A percentile compares a stretch with the other conserved stretches of the same genome.
Conservation (phyloP, 192 early-diverging fungal species). For the Spizellomyces punctatus region DNA sequence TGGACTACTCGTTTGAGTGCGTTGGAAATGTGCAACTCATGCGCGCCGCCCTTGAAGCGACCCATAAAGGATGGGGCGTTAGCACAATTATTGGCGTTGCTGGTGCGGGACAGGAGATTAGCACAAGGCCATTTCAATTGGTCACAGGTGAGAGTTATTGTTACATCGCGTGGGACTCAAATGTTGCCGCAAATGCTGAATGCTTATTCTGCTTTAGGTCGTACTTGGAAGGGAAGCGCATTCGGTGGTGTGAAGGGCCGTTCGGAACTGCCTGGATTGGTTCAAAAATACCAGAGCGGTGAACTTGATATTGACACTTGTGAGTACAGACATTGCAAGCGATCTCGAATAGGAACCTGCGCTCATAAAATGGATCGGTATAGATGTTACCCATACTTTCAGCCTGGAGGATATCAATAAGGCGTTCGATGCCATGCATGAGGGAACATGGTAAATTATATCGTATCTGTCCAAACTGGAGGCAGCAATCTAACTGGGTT, state of each 20-base stretch:
- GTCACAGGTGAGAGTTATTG: slow-evolving; percentile 68
- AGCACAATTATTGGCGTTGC: slow-evolving; percentile 90
- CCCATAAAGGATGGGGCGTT: slow-evolving; percentile 82
- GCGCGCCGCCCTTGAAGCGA: slow-evolving; percentile 90
- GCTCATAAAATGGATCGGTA: background rate
- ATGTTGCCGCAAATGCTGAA: slow-evolving; percentile 2
- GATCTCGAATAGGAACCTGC: too few species aligned
- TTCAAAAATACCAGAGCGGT: slow-evolving; percentile 81
- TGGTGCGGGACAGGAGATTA: slow-evolving; percentile 87
- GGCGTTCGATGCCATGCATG: slow-evolving; percentile 90
- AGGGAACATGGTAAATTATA: slow-evolving; percentile 43
- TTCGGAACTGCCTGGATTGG: slow-evolving; percentile 82
- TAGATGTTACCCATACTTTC: slow-evolving; percentile 79
- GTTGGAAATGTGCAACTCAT: slow-evolving; percentile 90
- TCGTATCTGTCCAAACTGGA: background rate
- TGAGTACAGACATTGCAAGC: slow-evolving; percentile 18
- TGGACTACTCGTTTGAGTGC: slow-evolving; percentile 97
- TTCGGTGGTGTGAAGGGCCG: slow-evolving; percentile 98
- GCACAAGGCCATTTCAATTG: slow-evolving; percentile 94
- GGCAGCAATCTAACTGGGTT: background rate
- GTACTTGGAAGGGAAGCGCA: slow-evolving; percentile 94
- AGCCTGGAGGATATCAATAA: slow-evolving; percentile 86
- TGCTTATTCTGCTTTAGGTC: slow-evolving; percentile 41
- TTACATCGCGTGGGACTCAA: background rate
- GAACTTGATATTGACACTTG: slow-evolving; percentile 91